Evolutionary conservation across 805 yeast genomes (phyloP).

Genomic region (Teunomyces atbi): DNA sequence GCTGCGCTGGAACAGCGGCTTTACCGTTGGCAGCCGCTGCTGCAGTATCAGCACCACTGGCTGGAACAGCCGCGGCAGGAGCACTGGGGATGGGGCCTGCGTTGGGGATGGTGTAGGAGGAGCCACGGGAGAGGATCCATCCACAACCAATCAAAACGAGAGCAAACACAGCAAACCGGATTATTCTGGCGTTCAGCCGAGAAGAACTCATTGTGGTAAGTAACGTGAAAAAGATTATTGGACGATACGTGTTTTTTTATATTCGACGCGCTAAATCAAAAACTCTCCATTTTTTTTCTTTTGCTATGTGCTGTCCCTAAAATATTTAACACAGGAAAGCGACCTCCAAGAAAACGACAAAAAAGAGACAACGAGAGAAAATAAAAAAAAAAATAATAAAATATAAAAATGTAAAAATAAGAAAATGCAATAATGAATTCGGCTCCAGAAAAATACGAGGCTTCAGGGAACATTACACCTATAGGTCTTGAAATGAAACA

Average conservation of each 20-base stretch:
- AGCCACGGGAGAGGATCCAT: constrained; percentile 47
- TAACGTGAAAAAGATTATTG: too few species aligned
- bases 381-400: not conserved
- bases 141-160: constrained; percentile 46
- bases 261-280: not conserved
- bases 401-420: not conserved
- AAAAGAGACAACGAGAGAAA: not conserved
- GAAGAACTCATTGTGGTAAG: constrained; percentile 28
- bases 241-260: constrained; percentile 1
- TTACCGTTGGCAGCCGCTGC: constrained; percentile 4
- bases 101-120: constrained; percentile 34
- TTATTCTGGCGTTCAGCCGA: constrained; percentile 47
- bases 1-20: constrained; percentile 12
- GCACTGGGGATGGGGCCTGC: not conserved
- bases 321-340: not conserved
- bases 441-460: too few species aligned
- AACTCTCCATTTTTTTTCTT: not conserved
- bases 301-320: constrained; percentile 1
- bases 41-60: constrained; percentile 3
- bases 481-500: too few species aligned
- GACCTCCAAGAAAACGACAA: not conserved
- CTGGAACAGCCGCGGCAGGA: constrained; percentile 6
- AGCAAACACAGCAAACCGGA: constrained; percentile 49
- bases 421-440: too few species aligned
- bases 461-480: too few species aligned